These are phyloP conservation scores for Astraeus odoratus DNA, from an alignment of 768 basidiomycete genomes.

Conservation along the genomic window DNA sequence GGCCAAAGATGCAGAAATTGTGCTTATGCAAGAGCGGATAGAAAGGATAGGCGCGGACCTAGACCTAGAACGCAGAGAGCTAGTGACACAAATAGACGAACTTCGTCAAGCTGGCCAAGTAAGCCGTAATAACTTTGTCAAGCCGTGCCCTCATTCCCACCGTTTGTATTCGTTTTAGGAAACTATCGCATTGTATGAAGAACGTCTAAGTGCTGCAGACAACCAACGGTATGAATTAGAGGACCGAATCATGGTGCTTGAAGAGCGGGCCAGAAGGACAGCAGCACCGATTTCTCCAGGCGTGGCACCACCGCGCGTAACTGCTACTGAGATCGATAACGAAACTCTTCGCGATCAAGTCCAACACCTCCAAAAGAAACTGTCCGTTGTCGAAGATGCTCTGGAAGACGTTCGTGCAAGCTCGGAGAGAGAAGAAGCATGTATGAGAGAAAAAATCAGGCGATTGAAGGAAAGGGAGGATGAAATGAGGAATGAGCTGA, in stretches of 20 bases:
- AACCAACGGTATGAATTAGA: slow-evolving; percentile 74
- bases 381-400: slow-evolving; percentile 71
- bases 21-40: slow-evolving; percentile 42
- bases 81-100: slow-evolving; percentile 72
- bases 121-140: slow-evolving; percentile 19
- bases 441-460: slow-evolving; percentile 54
- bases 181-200: slow-evolving; percentile 94
- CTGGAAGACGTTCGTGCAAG: slow-evolving; percentile 69
- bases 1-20: slow-evolving; percentile 57
- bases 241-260: slow-evolving; percentile 49
- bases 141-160: neutral
- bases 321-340: slow-evolving; percentile 89
- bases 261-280: slow-evolving; percentile 38
- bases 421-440: slow-evolving; percentile 68
- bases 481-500: slow-evolving; percentile 62
- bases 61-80: slow-evolving; percentile 56
- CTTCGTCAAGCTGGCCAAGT: slow-evolving; percentile 87
- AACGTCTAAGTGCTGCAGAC: slow-evolving; percentile 68
- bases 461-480: slow-evolving; percentile 72
- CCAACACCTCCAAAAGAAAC: slow-evolving; percentile 76
- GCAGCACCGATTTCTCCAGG: slow-evolving; percentile 28
- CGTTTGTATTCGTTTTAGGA: slow-evolving; percentile 42
- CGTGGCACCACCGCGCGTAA: slow-evolving; percentile 33
- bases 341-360: slow-evolving; percentile 87
- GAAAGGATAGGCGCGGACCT: slow-evolving; percentile 40